phyloP scores from a whole-genome alignment of 768 basidiomycete species.

The Tylopilus vinaceipallidus region DNA sequence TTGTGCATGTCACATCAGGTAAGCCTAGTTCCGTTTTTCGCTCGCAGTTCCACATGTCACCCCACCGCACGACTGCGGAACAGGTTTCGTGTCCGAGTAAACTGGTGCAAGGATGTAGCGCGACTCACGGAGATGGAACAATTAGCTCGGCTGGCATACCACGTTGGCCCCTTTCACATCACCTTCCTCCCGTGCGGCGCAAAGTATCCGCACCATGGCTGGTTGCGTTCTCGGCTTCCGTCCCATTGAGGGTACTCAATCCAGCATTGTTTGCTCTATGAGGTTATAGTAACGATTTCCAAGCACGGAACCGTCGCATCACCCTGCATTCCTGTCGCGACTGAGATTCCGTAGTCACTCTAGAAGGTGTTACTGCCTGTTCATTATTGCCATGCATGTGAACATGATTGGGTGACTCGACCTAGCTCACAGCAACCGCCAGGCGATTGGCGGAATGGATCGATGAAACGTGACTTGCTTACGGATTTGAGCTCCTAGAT shows the following conservation, averaged over 20 bases:
- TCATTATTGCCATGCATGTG: neutral
- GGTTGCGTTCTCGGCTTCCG: neutral
- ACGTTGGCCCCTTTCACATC: constrained; percentile 11
- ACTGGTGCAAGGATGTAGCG: constrained; percentile 4
- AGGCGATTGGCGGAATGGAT: constrained; percentile 1
- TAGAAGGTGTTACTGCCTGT: neutral
- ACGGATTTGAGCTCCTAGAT: neutral
- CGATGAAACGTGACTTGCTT: neutral
- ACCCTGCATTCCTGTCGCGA: constrained; percentile 10
- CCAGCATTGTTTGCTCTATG: constrained; percentile 22
- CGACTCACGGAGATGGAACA: constrained; percentile 5
- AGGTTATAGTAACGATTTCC: constrained; percentile 20
- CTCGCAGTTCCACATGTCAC: neutral
- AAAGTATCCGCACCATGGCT: constrained; percentile 2
- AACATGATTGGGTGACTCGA: constrained; percentile 15
- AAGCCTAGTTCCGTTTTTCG: constrained; percentile 6
- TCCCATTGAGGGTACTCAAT: constrained; percentile 18
- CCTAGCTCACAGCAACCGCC: neutral
- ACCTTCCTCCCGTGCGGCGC: constrained; percentile 4
- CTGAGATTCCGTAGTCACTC: constrained; percentile 10
- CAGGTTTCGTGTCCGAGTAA: constrained; percentile 1
- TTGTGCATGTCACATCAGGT: neutral
- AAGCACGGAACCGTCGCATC: constrained; percentile 7
- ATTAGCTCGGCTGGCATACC: constrained; percentile 1
- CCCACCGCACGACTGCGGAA: constrained; percentile 9